Evolutionary conservation across 2,329 filamentous ascomycete species (phyloP).

Genomic region (Colletotrichum horii): DNA sequence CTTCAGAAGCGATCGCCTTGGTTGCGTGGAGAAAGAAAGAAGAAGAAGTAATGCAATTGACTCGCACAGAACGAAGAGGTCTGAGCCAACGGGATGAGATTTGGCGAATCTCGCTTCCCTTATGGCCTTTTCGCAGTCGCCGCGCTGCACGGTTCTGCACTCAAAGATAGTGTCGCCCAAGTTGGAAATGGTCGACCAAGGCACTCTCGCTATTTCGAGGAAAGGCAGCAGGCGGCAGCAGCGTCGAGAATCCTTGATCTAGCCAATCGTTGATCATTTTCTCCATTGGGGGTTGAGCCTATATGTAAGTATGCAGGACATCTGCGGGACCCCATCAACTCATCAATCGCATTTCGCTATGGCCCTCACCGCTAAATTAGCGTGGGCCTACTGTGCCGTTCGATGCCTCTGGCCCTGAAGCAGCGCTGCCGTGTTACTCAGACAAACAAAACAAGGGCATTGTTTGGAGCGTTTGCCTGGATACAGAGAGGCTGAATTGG

Average conservation of each 20-base stretch:
- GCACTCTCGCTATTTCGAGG: background rate
- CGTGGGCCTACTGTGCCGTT: background rate
- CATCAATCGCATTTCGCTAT: background rate
- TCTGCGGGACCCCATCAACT: background rate
- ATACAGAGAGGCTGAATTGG: background rate
- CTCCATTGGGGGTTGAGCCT: background rate
- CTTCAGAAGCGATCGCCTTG: background rate
- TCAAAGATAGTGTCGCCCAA: background rate
- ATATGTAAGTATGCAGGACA: background rate
- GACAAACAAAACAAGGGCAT: background rate
- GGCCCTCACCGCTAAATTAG: background rate
- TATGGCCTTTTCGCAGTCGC: background rate
- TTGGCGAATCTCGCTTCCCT: background rate
- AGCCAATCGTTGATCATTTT: background rate
- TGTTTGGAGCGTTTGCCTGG: background rate
- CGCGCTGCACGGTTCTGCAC: background rate
- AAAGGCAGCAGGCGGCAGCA: background rate
- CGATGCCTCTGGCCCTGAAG: background rate
- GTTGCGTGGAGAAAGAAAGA: background rate
- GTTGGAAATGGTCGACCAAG: background rate
- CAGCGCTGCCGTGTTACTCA: background rate
- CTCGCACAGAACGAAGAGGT: background rate
- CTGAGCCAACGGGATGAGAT: background rate
- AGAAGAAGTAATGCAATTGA: background rate
- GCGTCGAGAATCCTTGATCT: background rate